Evolutionary conservation across 148 eudicot species (phyloP).

Genomic region (Linanthus parryae): DNA sequence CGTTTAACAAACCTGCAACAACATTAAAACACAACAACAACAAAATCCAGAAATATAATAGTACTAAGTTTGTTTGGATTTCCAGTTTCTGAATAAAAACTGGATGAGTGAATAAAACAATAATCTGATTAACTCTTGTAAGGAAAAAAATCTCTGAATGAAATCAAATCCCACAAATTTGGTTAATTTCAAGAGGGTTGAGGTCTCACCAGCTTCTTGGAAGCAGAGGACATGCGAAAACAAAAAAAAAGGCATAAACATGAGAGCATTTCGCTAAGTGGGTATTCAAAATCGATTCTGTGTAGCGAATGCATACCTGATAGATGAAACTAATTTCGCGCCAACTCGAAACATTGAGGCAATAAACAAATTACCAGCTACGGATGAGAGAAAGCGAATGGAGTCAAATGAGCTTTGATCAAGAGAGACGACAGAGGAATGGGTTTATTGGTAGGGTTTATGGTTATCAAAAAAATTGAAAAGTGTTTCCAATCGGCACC

Average conservation of each 20-base stretch:
- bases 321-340: conserved; percentile 46
- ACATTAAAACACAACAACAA: no score
- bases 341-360: conserved; percentile 53
- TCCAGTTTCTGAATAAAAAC: no score
- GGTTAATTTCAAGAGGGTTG: not conserved
- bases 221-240: conserved; percentile 54
- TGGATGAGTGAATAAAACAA: no score
- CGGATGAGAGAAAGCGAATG: not conserved
- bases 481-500: no score
- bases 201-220: conserved; percentile 50
- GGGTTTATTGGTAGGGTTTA: no score
- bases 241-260: not conserved
- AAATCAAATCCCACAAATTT: not conserved
- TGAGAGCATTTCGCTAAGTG: not conserved
- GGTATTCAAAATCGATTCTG: not conserved
- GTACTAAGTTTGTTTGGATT: no score
- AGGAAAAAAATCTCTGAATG: not conserved
- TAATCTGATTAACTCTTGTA: not conserved
- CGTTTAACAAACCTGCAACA: no score
- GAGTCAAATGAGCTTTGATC: not conserved
- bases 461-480: no score
- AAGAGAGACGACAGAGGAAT: no score
- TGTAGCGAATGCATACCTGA: conserved; percentile 43
- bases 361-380: not conserved
- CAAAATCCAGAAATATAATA: no score